phyloP scores from a whole-genome alignment of 73 alveolate species.

The Durusdinium trenchii region DNA sequence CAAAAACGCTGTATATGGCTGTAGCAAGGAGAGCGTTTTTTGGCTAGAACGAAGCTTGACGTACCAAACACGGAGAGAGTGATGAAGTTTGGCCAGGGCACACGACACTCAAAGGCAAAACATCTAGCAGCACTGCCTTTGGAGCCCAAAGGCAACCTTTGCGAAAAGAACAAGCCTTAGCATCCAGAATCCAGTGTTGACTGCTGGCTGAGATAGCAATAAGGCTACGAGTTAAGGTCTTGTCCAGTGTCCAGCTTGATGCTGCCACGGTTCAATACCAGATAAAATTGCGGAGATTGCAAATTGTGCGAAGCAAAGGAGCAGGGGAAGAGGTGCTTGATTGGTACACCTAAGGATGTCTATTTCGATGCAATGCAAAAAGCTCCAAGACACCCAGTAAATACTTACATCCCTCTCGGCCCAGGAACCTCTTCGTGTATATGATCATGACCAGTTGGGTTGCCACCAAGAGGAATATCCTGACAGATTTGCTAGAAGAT shows the following conservation, averaged over 20 bases:
- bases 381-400: no score
- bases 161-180: neutral
- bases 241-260: no score
- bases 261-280: conserved; percentile 9
- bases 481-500: neutral
- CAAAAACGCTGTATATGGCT: no score
- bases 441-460: conserved; percentile 79
- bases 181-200: no score
- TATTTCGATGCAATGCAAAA: no score
- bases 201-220: no score
- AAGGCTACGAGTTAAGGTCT: no score
- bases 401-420: neutral
- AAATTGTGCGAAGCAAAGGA: conserved; percentile 75
- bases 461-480: conserved; percentile 61
- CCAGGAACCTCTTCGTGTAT: conserved; percentile 61
- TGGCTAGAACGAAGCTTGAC: no score
- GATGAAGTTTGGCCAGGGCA: no score
- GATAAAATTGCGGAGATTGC: conserved; percentile 38
- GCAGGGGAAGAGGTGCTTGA: conserved; percentile 86
- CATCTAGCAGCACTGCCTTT: conserved; percentile 48
- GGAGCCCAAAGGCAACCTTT: conserved; percentile 47
- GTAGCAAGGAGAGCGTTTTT: no score
- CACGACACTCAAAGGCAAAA: conserved; percentile 85
- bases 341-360: conserved; percentile 45
- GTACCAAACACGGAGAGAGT: no score